Evolutionary conservation across 257 asterid genomes (phyloP).

Genomic region (Solanum dulcamara): DNA sequence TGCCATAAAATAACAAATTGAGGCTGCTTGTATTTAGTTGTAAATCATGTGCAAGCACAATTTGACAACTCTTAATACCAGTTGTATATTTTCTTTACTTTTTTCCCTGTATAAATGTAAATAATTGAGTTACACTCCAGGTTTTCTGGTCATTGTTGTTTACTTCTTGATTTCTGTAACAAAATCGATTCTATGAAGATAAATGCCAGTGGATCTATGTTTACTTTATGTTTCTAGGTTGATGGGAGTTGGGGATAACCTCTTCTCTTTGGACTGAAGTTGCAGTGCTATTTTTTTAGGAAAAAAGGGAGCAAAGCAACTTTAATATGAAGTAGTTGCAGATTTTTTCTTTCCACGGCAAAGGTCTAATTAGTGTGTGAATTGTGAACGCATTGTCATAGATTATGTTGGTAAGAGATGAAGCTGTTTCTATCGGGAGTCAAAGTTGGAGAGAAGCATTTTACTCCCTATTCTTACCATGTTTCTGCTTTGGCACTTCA

Average conservation of each 20-base stretch:
- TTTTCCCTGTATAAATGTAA: neutral
- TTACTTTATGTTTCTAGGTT: neutral
- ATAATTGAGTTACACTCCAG: neutral
- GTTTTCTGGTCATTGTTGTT: neutral
- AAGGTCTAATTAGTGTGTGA: neutral
- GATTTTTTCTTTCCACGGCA: neutral
- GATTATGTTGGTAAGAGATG: neutral
- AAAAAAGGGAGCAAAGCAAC: neutral
- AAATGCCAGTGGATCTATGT: neutral
- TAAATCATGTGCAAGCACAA: slow-evolving; percentile 18
- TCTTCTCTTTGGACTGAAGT: neutral
- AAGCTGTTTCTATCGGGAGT: neutral
- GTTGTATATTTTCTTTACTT: neutral
- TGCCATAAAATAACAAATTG: slow-evolving; percentile 1
- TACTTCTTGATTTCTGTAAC: neutral
- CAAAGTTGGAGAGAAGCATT: neutral
- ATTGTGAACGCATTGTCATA: neutral
- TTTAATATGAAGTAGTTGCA: neutral
- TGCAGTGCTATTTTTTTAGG: neutral
- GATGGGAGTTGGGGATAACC: neutral
- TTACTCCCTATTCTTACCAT: neutral
- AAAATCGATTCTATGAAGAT: neutral
- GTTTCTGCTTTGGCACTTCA: neutral
- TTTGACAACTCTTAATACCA: neutral
- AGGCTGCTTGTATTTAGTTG: slow-evolving; percentile 16